Base-by-base conservation (phyloP, 2,329 filamentous ascomycete genomes). In the Karstenula rhodostoma region DNA sequence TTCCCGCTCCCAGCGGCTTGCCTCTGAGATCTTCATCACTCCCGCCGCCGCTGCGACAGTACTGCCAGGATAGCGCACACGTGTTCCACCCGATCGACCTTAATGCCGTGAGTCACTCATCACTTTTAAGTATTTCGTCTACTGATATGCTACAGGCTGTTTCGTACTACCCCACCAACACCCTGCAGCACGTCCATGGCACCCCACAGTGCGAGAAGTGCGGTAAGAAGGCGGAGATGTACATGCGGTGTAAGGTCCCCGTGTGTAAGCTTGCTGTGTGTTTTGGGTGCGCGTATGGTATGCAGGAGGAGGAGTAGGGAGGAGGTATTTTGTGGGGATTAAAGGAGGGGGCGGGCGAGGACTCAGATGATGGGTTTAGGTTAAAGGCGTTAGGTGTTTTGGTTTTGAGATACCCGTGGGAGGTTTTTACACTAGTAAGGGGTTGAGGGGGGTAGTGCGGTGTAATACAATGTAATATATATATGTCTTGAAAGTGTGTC, bases 1-100 rank as follows among this genome's bases (percentile, higher is more conserved):
- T 56, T 7, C 46, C 50, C 1, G 56, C 61, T 23, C 13, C 33
- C 48, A 32, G 7, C 33, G 19, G 3, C 2, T 40, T 56, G 42
- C 58, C 53, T n/a, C 23, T 49, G 4, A 51, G 48, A 40, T 33
- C 35, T 5, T 42, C 47, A 29, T 33, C 35, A 4, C 32, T 23
- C 10, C 48, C 17, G 44, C 33, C 22, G 44, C 48, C 23, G 46
- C 50, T 32, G 15, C 69, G 60, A 32, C 63, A 70, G 56, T 58
- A 62, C 19, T 73, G 71, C 43, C 46, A 72, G 29, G 56, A 48
- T 25, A 64, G 61, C 35, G 67, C 68, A 17, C 71, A 73, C 35
- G 59, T 67, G 15, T 71, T 73, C 40, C 64, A 61, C 44, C 60
- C 62, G 0, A 50, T 70, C 29, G 54, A 68, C 22, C 50, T 72